A percentile compares a stretch with the other conserved stretches of the same genome.
These are phyloP conservation scores for Talaromyces trachyspermus DNA, from an alignment of 495 filamentous ascomycete species.

Conservation along the genomic window DNA sequence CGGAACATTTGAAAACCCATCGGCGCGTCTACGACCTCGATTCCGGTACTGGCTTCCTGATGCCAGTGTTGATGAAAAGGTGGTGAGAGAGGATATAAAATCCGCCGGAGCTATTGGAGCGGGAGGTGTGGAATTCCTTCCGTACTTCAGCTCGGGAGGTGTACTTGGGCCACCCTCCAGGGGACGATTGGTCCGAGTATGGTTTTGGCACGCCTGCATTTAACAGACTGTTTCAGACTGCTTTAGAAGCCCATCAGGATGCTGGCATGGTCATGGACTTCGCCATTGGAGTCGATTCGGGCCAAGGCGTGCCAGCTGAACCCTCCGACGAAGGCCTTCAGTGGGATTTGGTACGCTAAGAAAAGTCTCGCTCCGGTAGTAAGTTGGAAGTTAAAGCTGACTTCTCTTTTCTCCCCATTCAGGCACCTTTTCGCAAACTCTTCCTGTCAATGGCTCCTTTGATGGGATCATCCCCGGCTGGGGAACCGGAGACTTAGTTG, in stretches of 20 bases:
- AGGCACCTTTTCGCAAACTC: constrained; percentile 16
- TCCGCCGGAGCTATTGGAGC: constrained; percentile 24
- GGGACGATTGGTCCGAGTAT: constrained; percentile 43
- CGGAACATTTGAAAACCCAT: constrained; percentile 21
- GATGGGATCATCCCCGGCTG: constrained; percentile 29
- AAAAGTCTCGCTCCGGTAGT: no score
- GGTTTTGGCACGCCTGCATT: constrained; percentile 41
- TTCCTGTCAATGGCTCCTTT: constrained; percentile 20
- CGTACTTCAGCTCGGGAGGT: constrained; percentile 35
- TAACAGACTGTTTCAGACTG: constrained; percentile 26
- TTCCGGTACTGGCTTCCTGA: constrained; percentile 38
- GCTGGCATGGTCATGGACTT: constrained; percentile 39
- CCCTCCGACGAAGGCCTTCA: constrained; percentile 23
- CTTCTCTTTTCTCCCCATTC: background rate
- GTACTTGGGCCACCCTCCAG: no score
- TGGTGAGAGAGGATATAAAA: constrained; percentile 27
- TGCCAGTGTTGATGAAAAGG: constrained; percentile 24
- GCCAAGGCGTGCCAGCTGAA: constrained; percentile 38
- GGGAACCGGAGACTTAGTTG: constrained; percentile 28
- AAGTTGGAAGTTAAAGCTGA: constrained; percentile 12
- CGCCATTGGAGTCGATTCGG: constrained; percentile 41
- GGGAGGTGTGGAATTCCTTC: constrained; percentile 37
- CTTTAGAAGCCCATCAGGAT: constrained; percentile 29
- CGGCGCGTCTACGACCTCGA: constrained; percentile 15
- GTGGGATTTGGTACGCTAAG: constrained; percentile 36